A percentile compares a stretch with the other conserved stretches of the same genome.
Conservation (phyloP, 225 moss, liverwort and hornwort species). For the Bryoerythrophyllum caledonicum region DNA sequence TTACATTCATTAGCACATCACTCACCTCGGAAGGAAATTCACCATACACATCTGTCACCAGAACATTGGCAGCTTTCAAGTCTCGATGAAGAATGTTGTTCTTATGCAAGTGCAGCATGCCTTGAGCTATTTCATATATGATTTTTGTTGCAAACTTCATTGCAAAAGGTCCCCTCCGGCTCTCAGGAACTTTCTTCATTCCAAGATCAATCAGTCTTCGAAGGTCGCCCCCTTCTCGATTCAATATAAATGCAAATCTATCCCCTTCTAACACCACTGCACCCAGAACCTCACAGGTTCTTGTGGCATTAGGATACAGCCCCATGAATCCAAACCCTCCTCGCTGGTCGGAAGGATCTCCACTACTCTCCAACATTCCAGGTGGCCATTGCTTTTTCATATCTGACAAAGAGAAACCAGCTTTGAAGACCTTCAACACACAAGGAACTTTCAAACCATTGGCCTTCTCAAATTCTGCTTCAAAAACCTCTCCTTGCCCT, state of each 20-base stretch:
- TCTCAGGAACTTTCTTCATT: background rate
- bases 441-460: conserved; percentile 1
- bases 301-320: background rate
- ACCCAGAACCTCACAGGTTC: background rate
- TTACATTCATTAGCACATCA: background rate
- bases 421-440: background rate
- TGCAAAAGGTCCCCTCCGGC: background rate
- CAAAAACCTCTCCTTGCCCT: background rate
- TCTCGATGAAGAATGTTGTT: background rate
- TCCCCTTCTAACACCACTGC: background rate
- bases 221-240: background rate
- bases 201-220: background rate
- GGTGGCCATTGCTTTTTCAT: background rate
- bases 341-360: no score
- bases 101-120: conserved; percentile 14
- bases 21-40: background rate
- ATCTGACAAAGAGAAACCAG: background rate
- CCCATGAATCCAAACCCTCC: conserved; percentile 15
- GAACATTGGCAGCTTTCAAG: background rate
- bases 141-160: background rate
- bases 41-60: conserved; percentile 4
- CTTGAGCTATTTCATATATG: conserved; percentile 1
- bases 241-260: conserved; percentile 1
- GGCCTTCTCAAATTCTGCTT: conserved; percentile 17
- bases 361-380: background rate